Base-by-base conservation (phyloP, 176 grass and related monocot genomes). In the Themeda triandra region DNA sequence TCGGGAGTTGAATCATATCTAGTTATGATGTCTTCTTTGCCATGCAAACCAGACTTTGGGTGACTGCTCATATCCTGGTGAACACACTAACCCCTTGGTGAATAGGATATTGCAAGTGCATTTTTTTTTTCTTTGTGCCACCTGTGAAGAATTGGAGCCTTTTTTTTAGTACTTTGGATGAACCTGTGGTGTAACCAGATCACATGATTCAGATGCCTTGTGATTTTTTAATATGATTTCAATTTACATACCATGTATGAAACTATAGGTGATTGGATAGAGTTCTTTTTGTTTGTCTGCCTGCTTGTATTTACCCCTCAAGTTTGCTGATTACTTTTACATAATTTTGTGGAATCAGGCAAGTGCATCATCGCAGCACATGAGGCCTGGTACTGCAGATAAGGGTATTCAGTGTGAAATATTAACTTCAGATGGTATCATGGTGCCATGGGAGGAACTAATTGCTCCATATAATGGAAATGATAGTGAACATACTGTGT, bases 371-470 rank as follows among this genome's bases (percentile, higher is more conserved):
- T 65, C 42, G 41, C 73, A 89, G 63, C 64, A 59, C 14, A 80
- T 79, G 73, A 85, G 63, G 35, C 90, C 80, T 73, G 19, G 75
- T 71, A 86, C 87, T 6, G 90, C 80, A 5, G 86, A 92, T 79
- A 86, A 92, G 74, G 83, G 27, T 75, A 87, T 87, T 87, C 89
- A 91, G 25, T 89, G 81, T 39, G 87, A 88, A 69, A 35, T 88
- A 81, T 75, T 88, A 73, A 91, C 82, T 80, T 85, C 82, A 48
- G 86, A 85, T 82, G 65, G 86, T 76, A 70, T 72, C 66, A 74
- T 58, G 67, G 28, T 77, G 29, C 80, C 76, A 0, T 73, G 29
- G 65, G 89, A 78, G 12, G 80, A 86, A 75, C 62, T 68, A 21
- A 42, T 72, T 48, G 45, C 56, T 71, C 36, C 54, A 36, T 49